Percentiles rank a stretch among this genome's conserved stretches.
Evolutionary conservation across 2,329 filamentous ascomycete genomes (phyloP).

Genomic region (Bipolaris gigantea): DNA sequence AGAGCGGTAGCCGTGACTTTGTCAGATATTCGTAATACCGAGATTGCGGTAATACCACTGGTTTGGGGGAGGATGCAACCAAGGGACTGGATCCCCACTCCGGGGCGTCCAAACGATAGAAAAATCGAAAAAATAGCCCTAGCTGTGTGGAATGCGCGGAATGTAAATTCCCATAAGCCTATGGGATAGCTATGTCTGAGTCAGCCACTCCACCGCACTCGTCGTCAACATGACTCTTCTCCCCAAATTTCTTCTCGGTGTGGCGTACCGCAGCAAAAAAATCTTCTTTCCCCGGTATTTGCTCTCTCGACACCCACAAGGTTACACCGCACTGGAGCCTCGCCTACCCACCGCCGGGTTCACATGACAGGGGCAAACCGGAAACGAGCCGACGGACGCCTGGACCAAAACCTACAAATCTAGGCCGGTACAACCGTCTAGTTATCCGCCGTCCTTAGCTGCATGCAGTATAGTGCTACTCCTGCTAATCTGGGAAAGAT

Average conservation of each 20-base stretch:
- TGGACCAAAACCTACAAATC: slow-evolving; percentile 1
- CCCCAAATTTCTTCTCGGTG: not conserved
- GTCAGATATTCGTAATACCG: slow-evolving; percentile 1
- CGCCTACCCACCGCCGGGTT: slow-evolving; percentile 5
- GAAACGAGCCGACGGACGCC: not conserved
- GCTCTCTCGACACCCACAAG: not conserved
- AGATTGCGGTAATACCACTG: slow-evolving; percentile 2
- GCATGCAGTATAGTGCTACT: not conserved
- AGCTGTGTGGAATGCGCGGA: not conserved
- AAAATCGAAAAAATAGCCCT: not conserved
- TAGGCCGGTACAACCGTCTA: slow-evolving; percentile 6
- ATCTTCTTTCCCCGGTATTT: not conserved
- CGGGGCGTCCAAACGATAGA: not conserved
- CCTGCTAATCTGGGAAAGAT: slow-evolving; percentile 1
- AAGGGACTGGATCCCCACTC: not conserved
- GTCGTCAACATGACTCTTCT: slow-evolving; percentile 5
- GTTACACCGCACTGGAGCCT: not conserved
- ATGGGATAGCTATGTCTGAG: slow-evolving; percentile 4
- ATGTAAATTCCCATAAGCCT: not conserved
- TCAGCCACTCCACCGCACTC: slow-evolving; percentile 8
- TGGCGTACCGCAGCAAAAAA: slow-evolving; percentile 2
- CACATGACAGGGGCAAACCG: not conserved
- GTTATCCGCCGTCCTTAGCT: not conserved
- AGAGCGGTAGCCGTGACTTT: slow-evolving; percentile 2
- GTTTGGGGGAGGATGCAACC: not conserved